Evolutionary conservation across 169 alveolate species (phyloP).

Genomic region (Plasmodium knowlesi): DNA sequence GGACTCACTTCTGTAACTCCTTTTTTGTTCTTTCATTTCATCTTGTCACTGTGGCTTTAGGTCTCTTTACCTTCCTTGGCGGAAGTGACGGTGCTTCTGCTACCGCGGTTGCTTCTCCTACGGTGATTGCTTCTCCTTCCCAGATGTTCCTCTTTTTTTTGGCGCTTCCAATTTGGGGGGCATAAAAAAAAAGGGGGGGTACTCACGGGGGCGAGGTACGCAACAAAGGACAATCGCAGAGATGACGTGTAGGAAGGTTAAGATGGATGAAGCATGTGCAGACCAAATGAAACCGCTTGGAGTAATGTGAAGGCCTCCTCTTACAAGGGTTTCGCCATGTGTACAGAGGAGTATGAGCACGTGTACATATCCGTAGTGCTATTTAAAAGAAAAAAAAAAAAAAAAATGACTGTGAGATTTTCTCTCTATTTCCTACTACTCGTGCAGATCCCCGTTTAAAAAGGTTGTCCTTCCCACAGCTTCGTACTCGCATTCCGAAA

Average conservation of each 20-base stretch:
- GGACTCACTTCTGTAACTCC: slow-evolving; percentile 56
- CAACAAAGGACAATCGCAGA: background rate
- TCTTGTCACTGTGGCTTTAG: slow-evolving; percentile 27
- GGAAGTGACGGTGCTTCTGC: background rate
- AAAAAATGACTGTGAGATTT: background rate
- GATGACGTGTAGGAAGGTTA: background rate
- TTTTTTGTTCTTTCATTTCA: slow-evolving; percentile 72
- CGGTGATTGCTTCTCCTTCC: background rate
- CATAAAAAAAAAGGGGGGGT: background rate
- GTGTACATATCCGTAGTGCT: background rate
- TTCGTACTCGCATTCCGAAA: background rate
- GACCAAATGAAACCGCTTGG: background rate
- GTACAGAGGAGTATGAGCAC: background rate
- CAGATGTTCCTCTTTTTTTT: background rate
- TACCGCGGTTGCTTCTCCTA: background rate
- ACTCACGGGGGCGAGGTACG: background rate
- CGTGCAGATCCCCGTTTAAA: background rate
- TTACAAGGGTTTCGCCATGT: background rate
- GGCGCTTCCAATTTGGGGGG: background rate
- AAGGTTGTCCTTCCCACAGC: background rate
- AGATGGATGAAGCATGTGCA: background rate
- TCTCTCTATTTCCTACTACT: background rate
- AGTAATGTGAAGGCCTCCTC: background rate
- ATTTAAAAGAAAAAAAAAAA: too few relatives aligned
- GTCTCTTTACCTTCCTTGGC: background rate